phyloP scores from a whole-genome alignment of 2,329 filamentous ascomycete genomes.

The Dactylonectria macrodidyma region DNA sequence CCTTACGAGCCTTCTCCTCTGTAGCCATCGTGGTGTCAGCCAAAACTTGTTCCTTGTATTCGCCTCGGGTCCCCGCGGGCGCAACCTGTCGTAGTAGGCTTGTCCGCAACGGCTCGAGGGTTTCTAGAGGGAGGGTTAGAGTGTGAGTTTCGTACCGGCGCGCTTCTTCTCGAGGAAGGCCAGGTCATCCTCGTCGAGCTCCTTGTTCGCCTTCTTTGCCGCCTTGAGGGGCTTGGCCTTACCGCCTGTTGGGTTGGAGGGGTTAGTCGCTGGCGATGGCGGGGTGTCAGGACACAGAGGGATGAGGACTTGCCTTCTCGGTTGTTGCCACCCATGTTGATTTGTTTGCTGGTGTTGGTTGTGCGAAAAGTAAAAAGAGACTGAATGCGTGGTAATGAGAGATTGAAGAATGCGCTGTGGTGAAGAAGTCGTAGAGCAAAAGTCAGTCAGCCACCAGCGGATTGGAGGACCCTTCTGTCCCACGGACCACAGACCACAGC shows the following conservation, averaged over 20 bases:
- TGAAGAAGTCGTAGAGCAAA: slow-evolving; percentile 34
- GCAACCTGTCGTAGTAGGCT: background rate
- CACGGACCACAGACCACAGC: slow-evolving; percentile 16
- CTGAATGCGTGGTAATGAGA: slow-evolving; percentile 18
- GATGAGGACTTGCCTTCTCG: slow-evolving; percentile 53
- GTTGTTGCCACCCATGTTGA: slow-evolving; percentile 57
- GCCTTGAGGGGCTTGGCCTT: slow-evolving; percentile 90
- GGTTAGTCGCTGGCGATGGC: slow-evolving; percentile 38
- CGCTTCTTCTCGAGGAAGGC: slow-evolving; percentile 88
- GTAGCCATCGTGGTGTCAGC: slow-evolving; percentile 40
- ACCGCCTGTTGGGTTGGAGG: slow-evolving; percentile 73
- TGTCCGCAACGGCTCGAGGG: background rate
- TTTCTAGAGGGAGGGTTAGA: background rate
- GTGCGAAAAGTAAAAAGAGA: slow-evolving; percentile 23
- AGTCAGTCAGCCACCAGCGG: slow-evolving; percentile 23
- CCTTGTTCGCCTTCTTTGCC: slow-evolving; percentile 86
- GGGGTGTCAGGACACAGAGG: slow-evolving; percentile 10
- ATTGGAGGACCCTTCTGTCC: slow-evolving; percentile 33
- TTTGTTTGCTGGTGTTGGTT: slow-evolving; percentile 33
- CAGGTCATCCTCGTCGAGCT: slow-evolving; percentile 89
- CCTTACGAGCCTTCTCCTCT: slow-evolving; percentile 91
- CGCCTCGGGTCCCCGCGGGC: background rate
- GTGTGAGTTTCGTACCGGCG: slow-evolving; percentile 74
- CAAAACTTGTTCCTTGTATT: slow-evolving; percentile 4
- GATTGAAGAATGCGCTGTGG: slow-evolving; percentile 35